Conservation (phyloP, 2,329 filamentous ascomycete genomes). For the Hyphodiscus sp. region DNA sequence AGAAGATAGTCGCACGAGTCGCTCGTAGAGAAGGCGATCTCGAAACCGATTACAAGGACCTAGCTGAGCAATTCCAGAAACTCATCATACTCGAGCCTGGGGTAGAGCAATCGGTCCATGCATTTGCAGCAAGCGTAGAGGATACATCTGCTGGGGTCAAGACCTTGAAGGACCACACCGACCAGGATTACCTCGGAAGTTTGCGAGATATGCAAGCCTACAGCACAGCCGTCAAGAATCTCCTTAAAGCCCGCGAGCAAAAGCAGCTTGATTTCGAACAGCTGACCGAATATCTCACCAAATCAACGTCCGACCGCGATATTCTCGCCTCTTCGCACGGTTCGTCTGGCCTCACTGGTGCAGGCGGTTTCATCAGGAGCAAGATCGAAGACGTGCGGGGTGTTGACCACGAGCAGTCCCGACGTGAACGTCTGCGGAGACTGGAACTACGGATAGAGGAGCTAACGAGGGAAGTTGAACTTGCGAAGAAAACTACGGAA, state of each 20-base stretch:
- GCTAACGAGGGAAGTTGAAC: conserved; percentile 82
- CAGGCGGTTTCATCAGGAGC: conserved; percentile 79
- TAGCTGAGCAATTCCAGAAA: conserved; percentile 91
- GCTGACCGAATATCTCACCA: conserved; percentile 90
- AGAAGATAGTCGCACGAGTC: conserved; percentile 91
- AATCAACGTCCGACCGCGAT: conserved; percentile 82
- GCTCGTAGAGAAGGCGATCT: conserved; percentile 82
- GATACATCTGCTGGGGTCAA: conserved; percentile 74
- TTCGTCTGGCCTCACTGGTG: conserved; percentile 59
- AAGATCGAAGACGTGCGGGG: conserved; percentile 97
- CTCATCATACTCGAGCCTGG: conserved; percentile 84
- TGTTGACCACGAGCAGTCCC: conserved; percentile 89
- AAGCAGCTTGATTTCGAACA: conserved; percentile 98
- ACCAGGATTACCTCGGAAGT: conserved; percentile 90
- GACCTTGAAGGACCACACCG: conserved; percentile 80
- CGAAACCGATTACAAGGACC: conserved; percentile 79
- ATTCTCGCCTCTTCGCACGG: conserved; percentile 52
- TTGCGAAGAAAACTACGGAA: conserved; percentile 78
- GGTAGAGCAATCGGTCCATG: conserved; percentile 73
- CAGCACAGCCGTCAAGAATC: conserved; percentile 74
- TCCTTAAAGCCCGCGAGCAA: conserved; percentile 90
- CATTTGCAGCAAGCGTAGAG: conserved; percentile 81
- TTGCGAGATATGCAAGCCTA: conserved; percentile 95
- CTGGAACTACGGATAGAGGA: conserved; percentile 90
- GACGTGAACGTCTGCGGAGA: conserved; percentile 80